phyloP scores from a whole-genome alignment of 352 stramenopile genomes.

The Globisporangium lucens region DNA sequence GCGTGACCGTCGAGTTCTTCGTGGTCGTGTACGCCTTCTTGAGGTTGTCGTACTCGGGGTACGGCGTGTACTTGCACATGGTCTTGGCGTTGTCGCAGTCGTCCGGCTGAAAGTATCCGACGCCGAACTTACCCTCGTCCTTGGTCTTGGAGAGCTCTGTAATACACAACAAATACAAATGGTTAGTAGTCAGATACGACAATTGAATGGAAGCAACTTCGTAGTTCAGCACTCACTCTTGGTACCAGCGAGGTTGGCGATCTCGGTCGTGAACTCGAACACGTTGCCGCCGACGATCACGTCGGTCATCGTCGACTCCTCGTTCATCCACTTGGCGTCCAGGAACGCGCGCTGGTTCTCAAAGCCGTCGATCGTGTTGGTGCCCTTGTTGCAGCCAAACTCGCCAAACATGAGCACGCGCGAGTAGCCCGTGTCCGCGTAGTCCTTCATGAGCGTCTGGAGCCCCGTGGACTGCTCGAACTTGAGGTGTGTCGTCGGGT shows the following conservation, averaged over 20 bases:
- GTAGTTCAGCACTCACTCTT: slow-evolving; percentile 16
- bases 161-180: neutral
- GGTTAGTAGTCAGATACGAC: neutral
- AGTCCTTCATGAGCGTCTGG: slow-evolving; percentile 62
- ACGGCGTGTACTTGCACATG: slow-evolving; percentile 56
- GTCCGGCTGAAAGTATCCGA: slow-evolving; percentile 70
- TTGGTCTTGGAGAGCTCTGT: slow-evolving; percentile 22
- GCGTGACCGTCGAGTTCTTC: slow-evolving; percentile 45
- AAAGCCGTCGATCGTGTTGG: slow-evolving; percentile 63
- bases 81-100: slow-evolving; percentile 62
- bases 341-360: slow-evolving; percentile 65
- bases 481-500: slow-evolving; percentile 43
- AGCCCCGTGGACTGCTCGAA: slow-evolving; percentile 60
- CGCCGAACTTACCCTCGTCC: slow-evolving; percentile 64
- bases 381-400: slow-evolving; percentile 68
- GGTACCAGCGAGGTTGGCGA: slow-evolving; percentile 45
- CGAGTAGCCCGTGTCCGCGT: slow-evolving; percentile 38
- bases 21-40: slow-evolving; percentile 76
- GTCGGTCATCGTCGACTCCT: slow-evolving; percentile 58
- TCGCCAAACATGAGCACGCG: slow-evolving; percentile 73
- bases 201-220: neutral
- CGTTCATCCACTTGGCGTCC: slow-evolving; percentile 78
- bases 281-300: slow-evolving; percentile 71
- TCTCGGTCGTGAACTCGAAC: slow-evolving; percentile 71
- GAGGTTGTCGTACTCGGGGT: slow-evolving; percentile 71